Percentiles rank a stretch among this genome's conserved stretches.
phyloP scores from a whole-genome alignment of 2,329 filamentous ascomycete genomes.

The Curvularia lunata region DNA sequence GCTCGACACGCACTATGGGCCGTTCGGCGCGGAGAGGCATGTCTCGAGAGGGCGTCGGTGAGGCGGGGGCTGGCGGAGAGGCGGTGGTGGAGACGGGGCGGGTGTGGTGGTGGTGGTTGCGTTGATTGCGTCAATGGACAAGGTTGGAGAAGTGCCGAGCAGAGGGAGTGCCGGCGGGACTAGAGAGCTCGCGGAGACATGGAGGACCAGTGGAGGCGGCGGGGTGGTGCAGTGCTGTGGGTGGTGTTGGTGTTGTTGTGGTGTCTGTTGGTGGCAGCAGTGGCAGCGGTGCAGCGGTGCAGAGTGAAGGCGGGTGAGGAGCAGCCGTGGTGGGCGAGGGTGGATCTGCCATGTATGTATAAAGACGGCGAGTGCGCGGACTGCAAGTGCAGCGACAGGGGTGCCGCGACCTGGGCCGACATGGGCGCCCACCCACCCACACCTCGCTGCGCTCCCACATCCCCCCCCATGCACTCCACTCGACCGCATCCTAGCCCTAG shows the following conservation, averaged over 20 bases:
- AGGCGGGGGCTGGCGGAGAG: conserved; percentile 1
- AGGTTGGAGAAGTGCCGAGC: conserved; percentile 25
- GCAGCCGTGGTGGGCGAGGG: conserved; percentile 15
- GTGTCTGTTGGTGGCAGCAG: not conserved
- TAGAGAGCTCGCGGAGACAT: conserved; percentile 32
- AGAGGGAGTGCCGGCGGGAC: conserved; percentile 29
- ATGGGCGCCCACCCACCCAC: conserved; percentile 23
- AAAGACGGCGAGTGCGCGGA: conserved; percentile 23
- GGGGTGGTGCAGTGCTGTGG: not conserved
- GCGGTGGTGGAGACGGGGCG: conserved; percentile 13
- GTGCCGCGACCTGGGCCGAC: conserved; percentile 28
- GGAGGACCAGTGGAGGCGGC: conserved; percentile 4
- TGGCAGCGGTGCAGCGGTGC: conserved; percentile 7
- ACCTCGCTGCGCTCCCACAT: not conserved
- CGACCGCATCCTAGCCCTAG: conserved; percentile 13
- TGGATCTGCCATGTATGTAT: conserved; percentile 34
- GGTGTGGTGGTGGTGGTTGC: conserved; percentile 20
- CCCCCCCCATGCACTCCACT: not conserved
- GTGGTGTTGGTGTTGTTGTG: not conserved
- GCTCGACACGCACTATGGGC: conserved; percentile 89
- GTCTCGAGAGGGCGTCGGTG: conserved; percentile 28
- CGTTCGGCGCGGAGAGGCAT: conserved; percentile 88
- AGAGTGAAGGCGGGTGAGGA: not conserved
- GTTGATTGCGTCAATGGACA: conserved; percentile 30
- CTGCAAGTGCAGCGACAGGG: conserved; percentile 8